Base-by-base conservation (phyloP, 345 rosid species). In the Clarkia xantiana region DNA sequence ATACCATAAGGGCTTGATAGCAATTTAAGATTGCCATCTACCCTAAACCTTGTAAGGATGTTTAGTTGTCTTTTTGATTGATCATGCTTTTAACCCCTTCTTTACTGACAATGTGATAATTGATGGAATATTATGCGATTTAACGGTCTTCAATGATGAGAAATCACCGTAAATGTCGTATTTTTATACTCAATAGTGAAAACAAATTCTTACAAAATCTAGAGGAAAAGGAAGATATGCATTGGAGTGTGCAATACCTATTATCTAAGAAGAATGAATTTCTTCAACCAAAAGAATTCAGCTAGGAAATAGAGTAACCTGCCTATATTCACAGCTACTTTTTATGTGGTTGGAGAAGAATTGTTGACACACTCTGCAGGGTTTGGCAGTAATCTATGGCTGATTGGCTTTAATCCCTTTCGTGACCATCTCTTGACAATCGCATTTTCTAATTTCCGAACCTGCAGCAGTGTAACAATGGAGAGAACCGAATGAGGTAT, bases 391-490 rank as follows among this genome's bases (percentile, higher is more conserved):
- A 87, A 70, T 69, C 44, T 44, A 56, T 84, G 86, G 66, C 66
- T 62, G 53, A 60, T 58, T 20, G 96, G 94, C 71, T 70, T 76
- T 70, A 77, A 45, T 41, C 94, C 94, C 70, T 65, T 76, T 50
- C 76, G 69, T 60, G 67, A 55, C 94, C 94, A 87, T 61, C 42
- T 53, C 38, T 75, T 74, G 56, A 80, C 51, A 46, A 87, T 70
- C 19, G 55, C 53, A 50, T 69, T 44, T 70, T 87, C 99, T 56
- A 93, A 70, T 62, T 79, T 93, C 66, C 99, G 77, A 47, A 84
- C 96, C 98, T 86, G 90, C 58, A 53, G 12, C 2, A 29, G 36
- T 18, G 14, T 29, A 29, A 29, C 36, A 16, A 45, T 45, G 18
- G n/a, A 15, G 20, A 45, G 22, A 45, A 45, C 4, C 1, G 19